phyloP scores from a whole-genome alignment of 257 asterid species.

The Verbascum thapsus region DNA sequence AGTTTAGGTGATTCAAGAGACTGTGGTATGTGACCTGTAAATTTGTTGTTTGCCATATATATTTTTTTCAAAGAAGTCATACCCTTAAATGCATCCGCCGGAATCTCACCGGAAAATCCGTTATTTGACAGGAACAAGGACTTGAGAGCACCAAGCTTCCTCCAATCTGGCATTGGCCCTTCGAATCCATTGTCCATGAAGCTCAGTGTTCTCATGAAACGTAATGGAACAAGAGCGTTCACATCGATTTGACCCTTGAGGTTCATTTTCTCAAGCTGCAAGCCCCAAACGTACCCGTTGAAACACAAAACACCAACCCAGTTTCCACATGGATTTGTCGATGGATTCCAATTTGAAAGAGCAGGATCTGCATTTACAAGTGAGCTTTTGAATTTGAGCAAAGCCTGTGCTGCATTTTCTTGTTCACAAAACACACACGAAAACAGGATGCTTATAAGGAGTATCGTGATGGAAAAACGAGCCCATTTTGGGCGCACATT shows the following conservation, averaged over 20 bases:
- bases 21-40: slow-evolving; percentile 66
- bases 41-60: slow-evolving; percentile 61
- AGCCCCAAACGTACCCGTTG: slow-evolving; percentile 59
- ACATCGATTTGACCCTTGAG: slow-evolving; percentile 65
- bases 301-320: slow-evolving; percentile 71
- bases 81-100: slow-evolving; percentile 59
- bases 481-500: too few species aligned
- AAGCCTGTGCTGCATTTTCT: too few species aligned
- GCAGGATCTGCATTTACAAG: too few species aligned
- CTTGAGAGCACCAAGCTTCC: slow-evolving; percentile 69
- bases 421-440: too few species aligned
- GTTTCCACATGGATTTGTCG: neutral
- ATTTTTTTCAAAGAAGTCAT: slow-evolving; percentile 78
- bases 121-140: slow-evolving; percentile 63
- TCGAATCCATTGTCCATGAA: slow-evolving; percentile 63
- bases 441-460: too few species aligned
- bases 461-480: too few species aligned
- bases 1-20: slow-evolving; percentile 77
- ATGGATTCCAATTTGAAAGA: neutral
- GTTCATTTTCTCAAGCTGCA: slow-evolving; percentile 64
- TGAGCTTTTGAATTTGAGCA: too few species aligned
- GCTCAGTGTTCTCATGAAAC: slow-evolving; percentile 55
- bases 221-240: slow-evolving; percentile 54
- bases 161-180: slow-evolving; percentile 83
- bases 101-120: slow-evolving; percentile 56